phyloP scores from a whole-genome alignment of 805 yeast species.

The Cyberlindnera mrakii region DNA sequence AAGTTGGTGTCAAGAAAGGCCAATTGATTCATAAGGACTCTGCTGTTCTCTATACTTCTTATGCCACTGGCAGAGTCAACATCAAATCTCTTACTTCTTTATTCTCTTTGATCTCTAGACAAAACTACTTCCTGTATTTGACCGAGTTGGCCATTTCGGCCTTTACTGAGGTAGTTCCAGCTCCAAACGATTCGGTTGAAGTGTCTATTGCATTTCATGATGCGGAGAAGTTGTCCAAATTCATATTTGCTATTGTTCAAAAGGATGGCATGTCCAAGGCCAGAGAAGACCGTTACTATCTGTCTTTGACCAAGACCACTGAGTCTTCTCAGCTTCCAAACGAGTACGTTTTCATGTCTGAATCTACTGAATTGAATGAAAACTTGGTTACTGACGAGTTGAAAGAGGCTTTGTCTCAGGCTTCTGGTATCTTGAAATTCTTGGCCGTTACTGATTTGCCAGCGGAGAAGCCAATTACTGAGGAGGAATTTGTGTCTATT shows the following conservation, averaged over 20 bases:
- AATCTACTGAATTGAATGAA: conserved; percentile 75
- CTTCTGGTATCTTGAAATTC: conserved; percentile 48
- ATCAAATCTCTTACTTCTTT: conserved; percentile 56
- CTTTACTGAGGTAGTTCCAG: conserved; percentile 48
- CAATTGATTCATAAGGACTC: conserved; percentile 54
- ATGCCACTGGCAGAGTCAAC: conserved; percentile 86
- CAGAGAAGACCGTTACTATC: conserved; percentile 72
- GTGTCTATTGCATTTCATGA: conserved; percentile 52
- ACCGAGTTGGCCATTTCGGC: conserved; percentile 58
- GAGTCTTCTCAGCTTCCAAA: conserved; percentile 67
- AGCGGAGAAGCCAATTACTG: conserved; percentile 56
- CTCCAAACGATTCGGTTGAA: conserved; percentile 54
- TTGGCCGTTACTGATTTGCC: conserved; percentile 85
- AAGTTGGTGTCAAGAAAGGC: conserved; percentile 55
- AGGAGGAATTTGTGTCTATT: conserved; percentile 47
- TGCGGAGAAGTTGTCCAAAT: conserved; percentile 37
- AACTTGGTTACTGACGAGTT: conserved; percentile 47
- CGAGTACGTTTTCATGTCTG: conserved; percentile 84
- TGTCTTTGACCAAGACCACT: conserved; percentile 77
- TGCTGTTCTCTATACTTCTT: conserved; percentile 50
- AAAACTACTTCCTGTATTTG: conserved; percentile 62
- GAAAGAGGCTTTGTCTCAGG: conserved; percentile 35
- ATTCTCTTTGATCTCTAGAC: conserved; percentile 70
- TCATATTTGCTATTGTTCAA: conserved; percentile 78
- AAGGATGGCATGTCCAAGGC: conserved; percentile 73